Evolutionary conservation across 2,329 filamentous ascomycete species (phyloP).

Genomic region (Cordyceps javanica): DNA sequence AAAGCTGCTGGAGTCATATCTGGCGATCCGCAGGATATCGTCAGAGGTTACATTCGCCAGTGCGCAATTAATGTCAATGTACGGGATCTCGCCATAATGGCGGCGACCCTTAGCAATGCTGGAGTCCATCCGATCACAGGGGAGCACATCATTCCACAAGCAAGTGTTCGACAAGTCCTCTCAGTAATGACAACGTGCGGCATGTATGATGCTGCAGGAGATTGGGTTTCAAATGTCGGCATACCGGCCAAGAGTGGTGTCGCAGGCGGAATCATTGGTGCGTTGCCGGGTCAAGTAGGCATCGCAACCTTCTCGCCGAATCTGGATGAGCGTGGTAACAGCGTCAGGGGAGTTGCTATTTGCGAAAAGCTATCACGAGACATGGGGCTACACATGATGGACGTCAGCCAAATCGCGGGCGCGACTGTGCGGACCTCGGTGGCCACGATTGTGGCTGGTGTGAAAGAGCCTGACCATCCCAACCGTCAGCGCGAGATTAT

Average conservation of each 20-base stretch:
- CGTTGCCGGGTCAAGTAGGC: constrained; percentile 26
- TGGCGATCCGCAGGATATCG: constrained; percentile 28
- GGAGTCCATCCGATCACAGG: constrained; percentile 29
- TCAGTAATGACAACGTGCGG: constrained; percentile 37
- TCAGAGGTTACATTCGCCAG: constrained; percentile 33
- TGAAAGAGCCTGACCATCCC: constrained; percentile 19
- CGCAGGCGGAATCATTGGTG: constrained; percentile 27
- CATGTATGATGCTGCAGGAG: constrained; percentile 35
- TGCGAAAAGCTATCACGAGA: constrained; percentile 26
- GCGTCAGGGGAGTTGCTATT: constrained; percentile 26
- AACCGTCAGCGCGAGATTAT: constrained; percentile 24
- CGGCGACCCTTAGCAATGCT: constrained; percentile 31
- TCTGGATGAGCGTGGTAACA: constrained; percentile 27
- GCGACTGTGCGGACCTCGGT: constrained; percentile 25
- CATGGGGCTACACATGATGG: constrained; percentile 31
- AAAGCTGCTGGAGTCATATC: constrained; percentile 33
- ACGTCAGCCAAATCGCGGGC: constrained; percentile 26
- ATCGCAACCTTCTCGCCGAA: constrained; percentile 27
- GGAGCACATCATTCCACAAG: constrained; percentile 28
- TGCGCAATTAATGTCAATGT: constrained; percentile 37
- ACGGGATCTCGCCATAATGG: constrained; percentile 34
- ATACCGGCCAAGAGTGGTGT: constrained; percentile 34
- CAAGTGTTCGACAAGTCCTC: constrained; percentile 32
- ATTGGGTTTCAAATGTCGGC: constrained; percentile 32
- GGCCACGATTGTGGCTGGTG: constrained; percentile 24